Percentiles rank a stretch among this genome's conserved stretches.
phyloP scores from a whole-genome alignment of 176 grass and related monocot genomes.

The Paspalum vaginatum region DNA sequence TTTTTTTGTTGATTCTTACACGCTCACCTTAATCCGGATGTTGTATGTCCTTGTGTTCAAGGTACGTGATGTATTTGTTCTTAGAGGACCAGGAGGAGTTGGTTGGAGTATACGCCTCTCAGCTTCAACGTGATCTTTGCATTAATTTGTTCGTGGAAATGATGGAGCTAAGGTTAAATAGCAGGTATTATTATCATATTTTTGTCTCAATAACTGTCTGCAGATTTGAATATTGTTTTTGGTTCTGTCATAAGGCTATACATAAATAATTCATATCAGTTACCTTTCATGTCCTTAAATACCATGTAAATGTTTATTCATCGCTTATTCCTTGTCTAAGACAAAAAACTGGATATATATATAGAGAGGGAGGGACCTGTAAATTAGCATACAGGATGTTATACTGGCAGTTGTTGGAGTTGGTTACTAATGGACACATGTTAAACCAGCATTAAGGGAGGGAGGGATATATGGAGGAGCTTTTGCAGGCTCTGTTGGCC shows the following conservation, averaged over 20 bases:
- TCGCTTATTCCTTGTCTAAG: too few relatives aligned
- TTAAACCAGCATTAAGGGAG: too few relatives aligned
- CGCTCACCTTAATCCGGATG: slow-evolving; percentile 22
- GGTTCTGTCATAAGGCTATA: neutral
- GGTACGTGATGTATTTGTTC: slow-evolving; percentile 92
- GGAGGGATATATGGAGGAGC: too few relatives aligned
- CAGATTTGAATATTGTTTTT: neutral
- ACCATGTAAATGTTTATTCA: too few relatives aligned
- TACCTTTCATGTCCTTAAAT: too few relatives aligned
- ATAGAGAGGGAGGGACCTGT: too few relatives aligned
- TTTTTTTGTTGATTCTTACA: slow-evolving; percentile 4
- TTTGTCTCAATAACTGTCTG: slow-evolving; percentile 19
- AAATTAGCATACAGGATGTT: too few relatives aligned
- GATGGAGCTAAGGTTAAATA: slow-evolving; percentile 91
- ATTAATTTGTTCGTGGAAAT: slow-evolving; percentile 93
- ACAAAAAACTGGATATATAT: too few relatives aligned
- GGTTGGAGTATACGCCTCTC: slow-evolving; percentile 94
- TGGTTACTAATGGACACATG: too few relatives aligned
- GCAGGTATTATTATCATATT: slow-evolving; percentile 59
- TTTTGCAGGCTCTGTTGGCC: too few relatives aligned
- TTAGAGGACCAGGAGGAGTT: slow-evolving; percentile 93
- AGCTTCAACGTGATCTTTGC: slow-evolving; percentile 82
- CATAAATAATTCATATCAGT: too few relatives aligned
- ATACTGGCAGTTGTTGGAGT: too few relatives aligned
- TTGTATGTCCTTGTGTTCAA: slow-evolving; percentile 24